phyloP scores from a whole-genome alignment of 202 grass and related monocot genomes.

The Hordeum pubiflorum region DNA sequence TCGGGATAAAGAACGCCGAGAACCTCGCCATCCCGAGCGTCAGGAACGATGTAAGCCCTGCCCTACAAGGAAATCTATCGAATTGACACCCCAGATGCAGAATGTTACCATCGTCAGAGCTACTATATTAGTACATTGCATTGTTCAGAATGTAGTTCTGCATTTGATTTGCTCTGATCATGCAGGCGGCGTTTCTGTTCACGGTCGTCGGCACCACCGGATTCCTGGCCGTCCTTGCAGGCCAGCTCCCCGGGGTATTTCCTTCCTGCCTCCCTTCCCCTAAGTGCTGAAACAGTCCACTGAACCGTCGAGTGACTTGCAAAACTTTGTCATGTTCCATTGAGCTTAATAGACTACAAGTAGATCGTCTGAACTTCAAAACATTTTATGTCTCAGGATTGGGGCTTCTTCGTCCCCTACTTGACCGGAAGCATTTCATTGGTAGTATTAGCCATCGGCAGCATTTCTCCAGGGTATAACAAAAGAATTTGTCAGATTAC shows the following conservation, averaged over 20 bases:
- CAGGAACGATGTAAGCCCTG: conserved; percentile 69
- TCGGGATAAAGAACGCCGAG: conserved; percentile 91
- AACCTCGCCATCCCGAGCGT: conserved; percentile 87
- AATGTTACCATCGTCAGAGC: not conserved
- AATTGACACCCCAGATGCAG: not conserved
- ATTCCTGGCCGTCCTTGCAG: conserved; percentile 70
- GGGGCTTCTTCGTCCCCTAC: conserved; percentile 99
- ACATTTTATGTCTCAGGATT: conserved; percentile 48
- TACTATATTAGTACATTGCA: not conserved
- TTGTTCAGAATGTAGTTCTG: not conserved
- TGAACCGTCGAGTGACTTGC: too few relatives aligned
- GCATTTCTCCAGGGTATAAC: conserved; percentile 60
- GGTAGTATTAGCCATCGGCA: conserved; percentile 76
- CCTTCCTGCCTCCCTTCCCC: not conserved
- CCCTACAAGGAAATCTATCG: not conserved
- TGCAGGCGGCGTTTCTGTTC: conserved; percentile 83
- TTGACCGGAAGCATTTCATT: conserved; percentile 85
- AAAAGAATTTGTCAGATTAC: too few relatives aligned
- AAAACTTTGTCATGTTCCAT: not conserved
- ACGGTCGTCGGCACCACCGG: conserved; percentile 78
- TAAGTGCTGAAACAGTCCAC: not conserved
- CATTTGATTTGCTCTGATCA: not conserved
- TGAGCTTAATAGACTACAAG: not conserved
- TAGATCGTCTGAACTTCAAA: not conserved
- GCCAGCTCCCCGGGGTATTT: conserved; percentile 85